phyloP scores from a whole-genome alignment of 768 basidiomycete species.

The Kwoniella sp. region DNA sequence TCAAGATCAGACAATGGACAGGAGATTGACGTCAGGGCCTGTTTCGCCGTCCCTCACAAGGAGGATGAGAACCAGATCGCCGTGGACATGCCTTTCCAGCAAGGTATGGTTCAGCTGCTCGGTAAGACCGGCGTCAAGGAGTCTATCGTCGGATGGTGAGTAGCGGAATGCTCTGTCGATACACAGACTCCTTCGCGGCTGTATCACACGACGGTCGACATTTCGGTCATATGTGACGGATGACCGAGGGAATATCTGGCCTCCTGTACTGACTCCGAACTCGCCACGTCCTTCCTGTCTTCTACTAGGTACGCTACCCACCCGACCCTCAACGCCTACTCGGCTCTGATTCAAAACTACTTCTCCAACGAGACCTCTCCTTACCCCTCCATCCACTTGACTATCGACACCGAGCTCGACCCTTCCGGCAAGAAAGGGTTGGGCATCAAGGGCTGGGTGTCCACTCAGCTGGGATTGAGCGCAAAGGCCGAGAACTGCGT shows the following conservation, averaged over 20 bases:
- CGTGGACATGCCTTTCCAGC: slow-evolving; percentile 95
- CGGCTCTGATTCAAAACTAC: slow-evolving; percentile 96
- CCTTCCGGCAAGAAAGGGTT: slow-evolving; percentile 59
- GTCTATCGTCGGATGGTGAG: slow-evolving; percentile 91
- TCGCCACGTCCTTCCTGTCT: too few species aligned
- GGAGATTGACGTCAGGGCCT: slow-evolving; percentile 74
- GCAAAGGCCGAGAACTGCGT: slow-evolving; percentile 94
- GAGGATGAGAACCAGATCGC: slow-evolving; percentile 91
- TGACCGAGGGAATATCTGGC: too few species aligned
- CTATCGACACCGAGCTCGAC: slow-evolving; percentile 78
- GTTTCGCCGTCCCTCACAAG: slow-evolving; percentile 90
- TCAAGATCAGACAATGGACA: slow-evolving; percentile 65
- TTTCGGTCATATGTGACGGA: too few species aligned
- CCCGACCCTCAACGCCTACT: slow-evolving; percentile 86
- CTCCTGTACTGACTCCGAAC: too few species aligned
- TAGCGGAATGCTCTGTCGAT: slow-evolving; percentile 38
- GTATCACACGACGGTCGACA: too few species aligned
- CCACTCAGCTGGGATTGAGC: slow-evolving; percentile 83
- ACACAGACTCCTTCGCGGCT: neutral
- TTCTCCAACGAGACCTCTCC: slow-evolving; percentile 89
- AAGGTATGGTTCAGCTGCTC: slow-evolving; percentile 87
- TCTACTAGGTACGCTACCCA: slow-evolving; percentile 88
- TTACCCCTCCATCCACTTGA: slow-evolving; percentile 85
- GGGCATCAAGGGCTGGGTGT: slow-evolving; percentile 83
- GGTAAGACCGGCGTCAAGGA: slow-evolving; percentile 65